These are phyloP conservation scores for Cladosporium sp. DNA, from an alignment of 2,329 filamentous ascomycete species.

Conservation along the genomic window DNA sequence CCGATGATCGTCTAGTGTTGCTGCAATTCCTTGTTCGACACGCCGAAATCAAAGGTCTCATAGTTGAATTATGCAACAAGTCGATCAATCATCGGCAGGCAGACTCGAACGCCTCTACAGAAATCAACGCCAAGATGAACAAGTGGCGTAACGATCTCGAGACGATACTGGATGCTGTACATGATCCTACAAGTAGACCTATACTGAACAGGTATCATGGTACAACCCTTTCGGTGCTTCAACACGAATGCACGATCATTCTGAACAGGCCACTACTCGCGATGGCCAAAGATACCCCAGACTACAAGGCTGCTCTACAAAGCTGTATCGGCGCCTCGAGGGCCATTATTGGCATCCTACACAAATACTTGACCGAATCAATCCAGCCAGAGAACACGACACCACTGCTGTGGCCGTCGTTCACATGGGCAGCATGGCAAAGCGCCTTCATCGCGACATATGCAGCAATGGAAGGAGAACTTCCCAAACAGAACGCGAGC, in stretches of 20 bases:
- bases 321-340: conserved; percentile 50
- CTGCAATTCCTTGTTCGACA: conserved; percentile 42
- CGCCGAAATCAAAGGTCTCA: conserved; percentile 47
- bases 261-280: conserved; percentile 50
- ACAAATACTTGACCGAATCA: conserved; percentile 28
- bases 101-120: conserved; percentile 35
- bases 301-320: conserved; percentile 48
- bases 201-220: conserved; percentile 34
- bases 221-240: conserved; percentile 41
- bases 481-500: conserved; percentile 36
- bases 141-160: conserved; percentile 54
- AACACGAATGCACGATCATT: conserved; percentile 50
- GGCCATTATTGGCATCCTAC: conserved; percentile 38
- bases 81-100: conserved; percentile 42
- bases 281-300: conserved; percentile 39
- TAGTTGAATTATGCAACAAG: conserved; percentile 52
- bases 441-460: conserved; percentile 50
- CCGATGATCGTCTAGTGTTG: conserved; percentile 2
- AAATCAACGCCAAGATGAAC: conserved; percentile 47
- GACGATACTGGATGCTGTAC: conserved; percentile 32
- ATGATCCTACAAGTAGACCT: not conserved
- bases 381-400: not conserved
- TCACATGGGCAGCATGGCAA: conserved; percentile 53
- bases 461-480: conserved; percentile 45
- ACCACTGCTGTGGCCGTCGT: conserved; percentile 46